Evolutionary conservation across 2,329 filamentous ascomycete genomes (phyloP).

Genomic region (Aspergillaceae sp.): DNA sequence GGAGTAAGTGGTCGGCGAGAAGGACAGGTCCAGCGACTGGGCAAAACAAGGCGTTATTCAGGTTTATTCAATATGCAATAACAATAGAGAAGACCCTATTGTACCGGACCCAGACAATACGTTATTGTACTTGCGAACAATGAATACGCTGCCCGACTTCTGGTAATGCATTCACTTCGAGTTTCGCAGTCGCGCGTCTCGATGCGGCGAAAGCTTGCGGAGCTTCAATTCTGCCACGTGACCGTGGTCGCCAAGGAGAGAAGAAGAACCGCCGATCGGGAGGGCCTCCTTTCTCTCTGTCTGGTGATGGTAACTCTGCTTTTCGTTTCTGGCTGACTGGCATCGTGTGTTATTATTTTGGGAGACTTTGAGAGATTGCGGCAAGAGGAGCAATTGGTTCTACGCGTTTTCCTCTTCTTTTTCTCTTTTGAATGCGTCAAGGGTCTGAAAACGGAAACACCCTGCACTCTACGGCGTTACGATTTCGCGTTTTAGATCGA

Average conservation of each 20-base stretch:
- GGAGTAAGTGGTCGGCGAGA: neutral
- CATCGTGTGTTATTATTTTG: too few species aligned
- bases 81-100: neutral
- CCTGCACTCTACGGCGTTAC: neutral
- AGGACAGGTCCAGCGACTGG: neutral
- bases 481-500: neutral
- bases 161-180: neutral
- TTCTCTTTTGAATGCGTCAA: neutral
- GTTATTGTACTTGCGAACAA: neutral
- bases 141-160: neutral
- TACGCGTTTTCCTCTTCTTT: neutral
- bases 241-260: neutral
- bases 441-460: neutral
- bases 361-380: too few species aligned
- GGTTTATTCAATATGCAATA: neutral
- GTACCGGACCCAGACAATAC: neutral
- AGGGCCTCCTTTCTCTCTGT: neutral
- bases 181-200: neutral
- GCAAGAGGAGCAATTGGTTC: neutral
- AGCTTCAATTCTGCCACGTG: neutral
- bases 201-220: conserved; percentile 1
- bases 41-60: too few species aligned
- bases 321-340: too few species aligned
- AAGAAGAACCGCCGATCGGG: neutral
- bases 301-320: too few species aligned